phyloP scores from a whole-genome alignment of 192 early-diverging fungal genomes.

The Coemansia sp. region DNA sequence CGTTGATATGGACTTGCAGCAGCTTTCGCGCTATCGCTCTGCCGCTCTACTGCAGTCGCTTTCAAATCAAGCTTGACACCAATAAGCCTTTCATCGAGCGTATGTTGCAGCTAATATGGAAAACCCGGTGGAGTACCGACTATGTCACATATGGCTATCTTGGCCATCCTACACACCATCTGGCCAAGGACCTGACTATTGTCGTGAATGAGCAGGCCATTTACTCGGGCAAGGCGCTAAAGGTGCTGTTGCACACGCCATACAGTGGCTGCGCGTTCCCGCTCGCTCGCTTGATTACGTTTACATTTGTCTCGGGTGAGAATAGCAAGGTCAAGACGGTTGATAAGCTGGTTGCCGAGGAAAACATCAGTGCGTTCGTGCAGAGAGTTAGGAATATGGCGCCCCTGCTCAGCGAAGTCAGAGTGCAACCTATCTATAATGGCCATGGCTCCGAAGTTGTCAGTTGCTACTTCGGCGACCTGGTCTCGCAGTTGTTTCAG shows the following conservation, averaged over 20 bases:
- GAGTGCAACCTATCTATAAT: background rate
- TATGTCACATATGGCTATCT: background rate
- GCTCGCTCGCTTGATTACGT: background rate
- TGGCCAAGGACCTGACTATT: background rate
- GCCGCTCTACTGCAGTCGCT: background rate
- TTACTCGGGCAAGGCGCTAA: background rate
- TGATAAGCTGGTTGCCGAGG: background rate
- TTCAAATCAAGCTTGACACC: background rate
- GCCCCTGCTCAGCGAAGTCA: background rate
- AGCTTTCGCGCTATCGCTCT: background rate
- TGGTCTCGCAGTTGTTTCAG: background rate
- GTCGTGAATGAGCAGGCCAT: background rate
- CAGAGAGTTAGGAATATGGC: background rate
- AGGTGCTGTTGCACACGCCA: background rate
- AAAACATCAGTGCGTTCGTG: background rate
- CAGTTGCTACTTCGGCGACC: background rate
- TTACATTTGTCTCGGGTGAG: background rate
- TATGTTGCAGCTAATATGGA: background rate
- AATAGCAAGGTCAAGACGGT: background rate
- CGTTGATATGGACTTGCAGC: background rate
- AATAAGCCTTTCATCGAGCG: background rate
- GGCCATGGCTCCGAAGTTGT: background rate
- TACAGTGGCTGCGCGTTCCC: background rate
- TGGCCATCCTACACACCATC: background rate
- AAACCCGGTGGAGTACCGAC: background rate